Conservation (phyloP, 352 stramenopile species). For the Pythium plurisporium region DNA sequence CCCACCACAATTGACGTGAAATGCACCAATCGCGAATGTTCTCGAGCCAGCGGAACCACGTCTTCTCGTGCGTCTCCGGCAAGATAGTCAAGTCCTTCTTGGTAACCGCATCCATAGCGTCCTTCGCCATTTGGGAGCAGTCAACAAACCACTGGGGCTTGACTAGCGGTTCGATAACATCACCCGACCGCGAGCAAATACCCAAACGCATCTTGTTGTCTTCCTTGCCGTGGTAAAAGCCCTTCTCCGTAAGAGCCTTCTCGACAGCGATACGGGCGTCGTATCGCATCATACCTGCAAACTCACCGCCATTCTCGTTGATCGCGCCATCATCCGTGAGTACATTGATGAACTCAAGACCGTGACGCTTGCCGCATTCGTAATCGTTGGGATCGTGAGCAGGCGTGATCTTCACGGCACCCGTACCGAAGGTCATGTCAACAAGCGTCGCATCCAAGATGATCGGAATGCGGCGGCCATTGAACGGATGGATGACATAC, state of each 20-base stretch:
- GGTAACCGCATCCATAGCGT: slow-evolving; percentile 76
- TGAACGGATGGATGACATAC: slow-evolving; percentile 97
- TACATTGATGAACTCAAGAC: slow-evolving; percentile 98
- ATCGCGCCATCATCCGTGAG: slow-evolving; percentile 96
- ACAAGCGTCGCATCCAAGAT: slow-evolving; percentile 95
- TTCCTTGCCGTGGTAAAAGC: slow-evolving; percentile 95
- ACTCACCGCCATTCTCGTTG: slow-evolving; percentile 90
- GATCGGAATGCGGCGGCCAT: slow-evolving; percentile 96
- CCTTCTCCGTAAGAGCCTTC: slow-evolving; percentile 92
- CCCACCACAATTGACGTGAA: slow-evolving; percentile 99
- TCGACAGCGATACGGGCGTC: slow-evolving; percentile 82
- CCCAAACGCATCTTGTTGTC: slow-evolving; percentile 98
- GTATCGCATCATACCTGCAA: slow-evolving; percentile 86
- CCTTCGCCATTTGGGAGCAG: slow-evolving; percentile 82
- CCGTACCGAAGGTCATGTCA: slow-evolving; percentile 98
- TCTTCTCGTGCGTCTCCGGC: slow-evolving; percentile 91
- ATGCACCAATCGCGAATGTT: slow-evolving; percentile 99
- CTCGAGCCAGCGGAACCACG: slow-evolving; percentile 96
- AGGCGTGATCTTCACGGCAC: slow-evolving; percentile 99
- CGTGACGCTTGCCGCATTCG: slow-evolving; percentile 95
- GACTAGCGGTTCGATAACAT: slow-evolving; percentile 99
- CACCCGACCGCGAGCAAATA: slow-evolving; percentile 96
- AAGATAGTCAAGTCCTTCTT: slow-evolving; percentile 82
- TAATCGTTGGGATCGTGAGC: slow-evolving; percentile 99
- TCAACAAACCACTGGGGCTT: slow-evolving; percentile 99